Evolutionary conservation across 1,284 basidiomycete species (phyloP), one percentile per base, ranked within the genome.

Genomic region (Tausonia pullulans): DNA sequence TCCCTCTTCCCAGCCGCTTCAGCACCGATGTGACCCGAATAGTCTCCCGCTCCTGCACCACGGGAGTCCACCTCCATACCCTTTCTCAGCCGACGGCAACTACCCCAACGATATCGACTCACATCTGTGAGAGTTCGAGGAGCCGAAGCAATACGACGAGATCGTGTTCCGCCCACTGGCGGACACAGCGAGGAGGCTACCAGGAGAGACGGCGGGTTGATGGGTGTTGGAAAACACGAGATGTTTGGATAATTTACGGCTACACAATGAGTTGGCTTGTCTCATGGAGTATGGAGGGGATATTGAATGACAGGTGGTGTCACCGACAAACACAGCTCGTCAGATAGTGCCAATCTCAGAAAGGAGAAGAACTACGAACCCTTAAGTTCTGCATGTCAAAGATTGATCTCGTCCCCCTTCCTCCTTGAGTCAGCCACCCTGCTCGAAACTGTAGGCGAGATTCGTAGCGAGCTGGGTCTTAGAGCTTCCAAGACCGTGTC

Each of bases 401-500:
- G 27, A 27, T 27, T 27, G 14, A 58, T 48, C 57, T 58, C 57
- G 57, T 58, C 57, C 2, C 80, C 84, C 2, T 74, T 27, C 27
- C 27, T 27, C 68, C n/a, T 79, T 70, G 14, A 87, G 8, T 44
- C 57, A 58, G n/a, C 16, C 76, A 66, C 80, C 79, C 0, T 68
- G 72, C 64, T 85, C 85, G 61, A 87, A 71, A 0, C 82, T 81
- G 13, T 85, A 77, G 0, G 84, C 78, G 2, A 87, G 77, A 70
- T 87, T 87, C 74, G 84, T 84, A 14, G 83, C 71, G 54, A 84
- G 79, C 77, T 84, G 76, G 0, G 86, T 87, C 16, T 86, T 83
- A 69, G 84, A 86, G 48, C 81, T 77, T 2, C 83, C 85, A 68
- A 87, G 52, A 90, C 65, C 40, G 64, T 80, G 72, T 88, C 84